Base-by-base conservation (phyloP, 139 green algal genomes). In the Tetradesmus obliquus region DNA sequence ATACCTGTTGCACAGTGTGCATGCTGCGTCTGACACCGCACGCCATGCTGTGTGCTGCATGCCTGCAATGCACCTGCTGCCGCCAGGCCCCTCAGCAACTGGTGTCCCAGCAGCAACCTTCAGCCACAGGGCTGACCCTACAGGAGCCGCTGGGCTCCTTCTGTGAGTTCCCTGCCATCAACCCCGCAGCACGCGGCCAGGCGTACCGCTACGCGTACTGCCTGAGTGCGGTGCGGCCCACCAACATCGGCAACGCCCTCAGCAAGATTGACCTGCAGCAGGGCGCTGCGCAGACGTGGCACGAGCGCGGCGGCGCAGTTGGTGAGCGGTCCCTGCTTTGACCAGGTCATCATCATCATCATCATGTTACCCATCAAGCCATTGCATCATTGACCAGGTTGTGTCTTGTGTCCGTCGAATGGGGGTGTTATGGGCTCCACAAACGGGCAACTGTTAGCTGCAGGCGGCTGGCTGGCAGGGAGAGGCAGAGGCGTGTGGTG, bases 191-290 rank as follows among this genome's bases (percentile, higher is more conserved):
- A 53, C 13, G 86, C 3, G 60, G 85, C 84, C 85, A 55, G 6
- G 8, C 69, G 54, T 82, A 91, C 81, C 72, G 94, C 2, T 98
- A 97, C 55, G 88, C 90, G 32, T 98, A 96, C 81, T 89, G 71
- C 32, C 88, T 96, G 17, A 92, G 83, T 7, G 95, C 94, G 6
- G 93, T 94, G 79, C 93, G 93, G 13, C 97, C 97, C 19, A 96
- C 95, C 86, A 96, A 95, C 85, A 93, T 96, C 32, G 94, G 91
- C 88, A 98, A 98, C 87, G 94, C 95, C 0, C 88, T 98, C 57
- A 93, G 84, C 62, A 97, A 97, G 84, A 92, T 97, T 79, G 95
- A 98, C 88, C 79, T 96, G 62, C 19, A 94, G 79, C 19, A 79
- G 3, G 92, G 93, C 0, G 88, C 72, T 15, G 86, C 79, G 53